Base-by-base conservation (phyloP, 768 basidiomycete genomes). In the Strobilomyces dryophilus region DNA sequence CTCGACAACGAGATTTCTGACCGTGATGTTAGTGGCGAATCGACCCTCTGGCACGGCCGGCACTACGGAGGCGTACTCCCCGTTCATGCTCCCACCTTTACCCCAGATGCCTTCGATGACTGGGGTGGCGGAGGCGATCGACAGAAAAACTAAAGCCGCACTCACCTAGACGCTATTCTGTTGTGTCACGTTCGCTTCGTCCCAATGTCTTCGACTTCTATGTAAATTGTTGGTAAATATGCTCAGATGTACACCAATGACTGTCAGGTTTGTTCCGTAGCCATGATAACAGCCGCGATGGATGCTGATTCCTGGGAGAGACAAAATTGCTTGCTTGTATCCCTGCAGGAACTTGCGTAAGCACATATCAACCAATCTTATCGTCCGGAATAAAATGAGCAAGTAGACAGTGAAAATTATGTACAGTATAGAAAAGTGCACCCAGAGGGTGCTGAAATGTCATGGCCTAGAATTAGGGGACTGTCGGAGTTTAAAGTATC, bases 21-120 rank as follows among this genome's bases (percentile, higher is more conserved):
- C 35, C 0, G 3, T 17, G 45, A 18, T 40, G 5, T 29, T 29
- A 51, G 56, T 1, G 8, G n/a, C 5, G 15, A 49, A 47, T 5
- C 55, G n/a, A 26, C n/a, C 52, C n/a, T 44, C 51, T 1, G 21
- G 26, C 10, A 15, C 18, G 6, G 17, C 27, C 31, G 54, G 52
- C 10, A 44, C 17, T 21, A 51, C 45, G 29, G 54, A 20, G 35
- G 29, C 31, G n/a, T 42, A 29, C 20, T 65, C 71, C 11, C 64
- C 71, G 51, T 74, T 78, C 61, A 66, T 74, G n/a, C 56, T 72
- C 52, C 73, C 76, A n/a, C 68, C 75, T 0, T 61, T 68, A 21
- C 62, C 69, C 31, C 60, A 68, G 8, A 58, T 71, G 15, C 63
- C 66, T 31, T 61, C 63, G n/a, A 53, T 72, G 45, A 58, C 54